phyloP scores from a whole-genome alignment of 2,329 filamentous ascomycete species.

The Xylaria sp. region DNA sequence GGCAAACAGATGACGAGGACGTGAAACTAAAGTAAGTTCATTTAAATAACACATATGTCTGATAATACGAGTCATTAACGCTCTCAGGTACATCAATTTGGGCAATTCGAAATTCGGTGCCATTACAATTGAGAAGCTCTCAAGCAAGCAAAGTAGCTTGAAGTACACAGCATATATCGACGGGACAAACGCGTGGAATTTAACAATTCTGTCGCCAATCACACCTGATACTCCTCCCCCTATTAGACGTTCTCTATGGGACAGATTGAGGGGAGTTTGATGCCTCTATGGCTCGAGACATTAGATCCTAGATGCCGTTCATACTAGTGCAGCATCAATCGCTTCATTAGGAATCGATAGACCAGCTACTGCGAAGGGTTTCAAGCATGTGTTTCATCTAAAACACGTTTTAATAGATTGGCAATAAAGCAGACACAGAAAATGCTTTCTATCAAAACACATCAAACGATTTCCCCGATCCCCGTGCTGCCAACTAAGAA shows the following conservation, averaged over 20 bases:
- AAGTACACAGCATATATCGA: slow-evolving; percentile 87
- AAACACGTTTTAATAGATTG: slow-evolving; percentile 10
- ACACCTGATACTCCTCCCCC: slow-evolving; percentile 37
- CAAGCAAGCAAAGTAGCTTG: slow-evolving; percentile 75
- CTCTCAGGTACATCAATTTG: slow-evolving; percentile 75
- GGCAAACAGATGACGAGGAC: slow-evolving; percentile 83
- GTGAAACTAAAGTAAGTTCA: slow-evolving; percentile 80
- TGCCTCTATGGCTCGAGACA: neutral
- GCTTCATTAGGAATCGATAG: slow-evolving; percentile 25
- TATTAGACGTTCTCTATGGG: slow-evolving; percentile 59
- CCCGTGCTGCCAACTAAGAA: too few relatives aligned
- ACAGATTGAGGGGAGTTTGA: slow-evolving; percentile 46
- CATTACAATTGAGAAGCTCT: slow-evolving; percentile 78
- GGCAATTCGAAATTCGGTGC: slow-evolving; percentile 92
- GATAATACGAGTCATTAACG: slow-evolving; percentile 39
- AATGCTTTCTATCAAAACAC: neutral
- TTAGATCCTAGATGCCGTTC: neutral
- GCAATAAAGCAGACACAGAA: neutral
- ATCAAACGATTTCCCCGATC: neutral
- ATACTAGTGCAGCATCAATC: slow-evolving; percentile 5
- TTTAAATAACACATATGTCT: neutral
- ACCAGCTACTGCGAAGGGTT: slow-evolving; percentile 5
- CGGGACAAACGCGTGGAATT: slow-evolving; percentile 81
- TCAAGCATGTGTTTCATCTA: neutral
- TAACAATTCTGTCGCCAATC: slow-evolving; percentile 62